Percentiles rank a stretch among this genome's conserved stretches.
phyloP scores from a whole-genome alignment of 176 grass and related monocot species.

The Hyparrhenia diplandra region DNA sequence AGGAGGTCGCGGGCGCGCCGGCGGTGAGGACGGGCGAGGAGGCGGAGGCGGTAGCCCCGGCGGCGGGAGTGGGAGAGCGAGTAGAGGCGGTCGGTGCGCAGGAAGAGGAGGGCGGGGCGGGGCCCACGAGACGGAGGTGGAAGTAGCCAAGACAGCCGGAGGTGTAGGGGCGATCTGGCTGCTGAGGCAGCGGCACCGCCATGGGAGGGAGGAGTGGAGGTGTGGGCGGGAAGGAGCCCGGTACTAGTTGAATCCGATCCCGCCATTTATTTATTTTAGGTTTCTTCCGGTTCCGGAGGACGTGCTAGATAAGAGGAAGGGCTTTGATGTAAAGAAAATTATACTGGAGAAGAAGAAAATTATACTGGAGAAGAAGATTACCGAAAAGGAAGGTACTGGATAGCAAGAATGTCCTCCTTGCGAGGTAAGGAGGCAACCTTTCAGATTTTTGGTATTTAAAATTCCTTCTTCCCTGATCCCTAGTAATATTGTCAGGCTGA shows the following conservation, averaged over 20 bases:
- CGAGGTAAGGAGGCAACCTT: neutral
- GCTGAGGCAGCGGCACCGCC: neutral
- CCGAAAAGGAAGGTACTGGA: neutral
- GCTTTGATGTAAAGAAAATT: neutral
- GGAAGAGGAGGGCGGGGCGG: conserved; percentile 30
- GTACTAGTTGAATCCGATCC: conserved; percentile 14
- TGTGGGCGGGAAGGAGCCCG: conserved; percentile 29
- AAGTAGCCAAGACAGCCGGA: too few species aligned
- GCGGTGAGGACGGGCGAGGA: conserved; percentile 6
- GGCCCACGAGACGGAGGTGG: conserved; percentile 44
- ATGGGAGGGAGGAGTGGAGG: neutral
- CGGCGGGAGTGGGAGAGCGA: conserved; percentile 34
- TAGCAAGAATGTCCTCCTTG: conserved; percentile 15
- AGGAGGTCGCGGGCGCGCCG: conserved; percentile 38
- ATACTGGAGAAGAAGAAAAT: too few species aligned
- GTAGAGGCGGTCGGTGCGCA: conserved; percentile 60
- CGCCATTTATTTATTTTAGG: conserved; percentile 29
- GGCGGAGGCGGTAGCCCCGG: conserved; percentile 26
- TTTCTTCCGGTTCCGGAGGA: neutral
- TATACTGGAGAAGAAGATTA: neutral
- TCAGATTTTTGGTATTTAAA: too few species aligned
- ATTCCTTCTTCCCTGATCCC: too few species aligned
- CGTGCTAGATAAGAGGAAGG: neutral
- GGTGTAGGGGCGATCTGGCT: neutral
- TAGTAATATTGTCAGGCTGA: too few species aligned